Percentiles rank a stretch among this genome's conserved stretches.
phyloP scores from a whole-genome alignment of 306 rosid species.

The barrel medic (Medicago truncatula) region MtrunA17r5.0-ANR NC_053044.1:5124501-5125000 shows the following conservation, averaged over 20 bases:
- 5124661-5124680: background rate
- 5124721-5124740: background rate
- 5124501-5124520: background rate
- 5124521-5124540: background rate
- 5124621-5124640: background rate
- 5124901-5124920: background rate
- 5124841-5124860: background rate
- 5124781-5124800: no score
- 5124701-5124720: background rate
- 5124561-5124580: background rate
- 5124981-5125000: background rate
- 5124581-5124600: background rate
- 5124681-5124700: background rate
- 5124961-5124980: background rate
- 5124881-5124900: slow-evolving; percentile 11
- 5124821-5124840: background rate
- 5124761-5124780: no score
- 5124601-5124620: background rate
- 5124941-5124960: slow-evolving; percentile 17
- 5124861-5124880: slow-evolving; percentile 12
- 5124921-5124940: background rate
- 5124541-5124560: background rate
- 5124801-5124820: no score
- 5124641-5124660: background rate
- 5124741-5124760: background rate